Conservation (phyloP, 371 early-diverging fungal species). For the Neoconidiobolus thromboides region DNA sequence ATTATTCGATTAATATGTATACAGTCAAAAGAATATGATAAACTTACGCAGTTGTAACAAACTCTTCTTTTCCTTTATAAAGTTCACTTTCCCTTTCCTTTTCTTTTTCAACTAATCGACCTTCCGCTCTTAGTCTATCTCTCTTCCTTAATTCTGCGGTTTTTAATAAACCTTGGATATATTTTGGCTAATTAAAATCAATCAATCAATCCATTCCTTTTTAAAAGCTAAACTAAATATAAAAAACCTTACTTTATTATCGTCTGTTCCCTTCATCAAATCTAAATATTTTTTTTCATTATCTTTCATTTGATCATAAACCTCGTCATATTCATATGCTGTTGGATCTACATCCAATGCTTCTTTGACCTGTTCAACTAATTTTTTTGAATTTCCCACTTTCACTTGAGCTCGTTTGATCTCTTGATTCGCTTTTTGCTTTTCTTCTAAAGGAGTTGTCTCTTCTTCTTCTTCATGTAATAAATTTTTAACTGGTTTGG, state of each 20-base stretch:
- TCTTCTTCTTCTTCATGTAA: slow-evolving; percentile 5
- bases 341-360: slow-evolving; percentile 64
- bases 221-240: too few relatives aligned
- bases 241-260: slow-evolving; percentile 7
- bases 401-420: not conserved
- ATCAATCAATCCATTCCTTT: too few relatives aligned
- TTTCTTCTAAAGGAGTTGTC: not conserved
- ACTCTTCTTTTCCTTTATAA: slow-evolving; percentile 64
- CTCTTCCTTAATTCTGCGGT: slow-evolving; percentile 64
- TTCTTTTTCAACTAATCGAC: slow-evolving; percentile 59
- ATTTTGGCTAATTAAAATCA: slow-evolving; percentile 26
- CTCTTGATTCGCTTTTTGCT: not conserved
- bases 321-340: slow-evolving; percentile 78
- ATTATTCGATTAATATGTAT: too few relatives aligned
- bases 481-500: too few relatives aligned
- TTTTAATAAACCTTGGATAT: slow-evolving; percentile 50
- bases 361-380: slow-evolving; percentile 26
- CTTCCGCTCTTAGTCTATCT: slow-evolving; percentile 62
- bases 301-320: slow-evolving; percentile 66
- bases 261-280: slow-evolving; percentile 17
- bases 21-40: too few relatives aligned
- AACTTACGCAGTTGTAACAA: slow-evolving; percentile 49
- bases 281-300: slow-evolving; percentile 24
- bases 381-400: not conserved
- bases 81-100: slow-evolving; percentile 42